Conservation (phyloP, 2,329 filamentous ascomycete genomes). For the Colletotrichum limetticola region DNA sequence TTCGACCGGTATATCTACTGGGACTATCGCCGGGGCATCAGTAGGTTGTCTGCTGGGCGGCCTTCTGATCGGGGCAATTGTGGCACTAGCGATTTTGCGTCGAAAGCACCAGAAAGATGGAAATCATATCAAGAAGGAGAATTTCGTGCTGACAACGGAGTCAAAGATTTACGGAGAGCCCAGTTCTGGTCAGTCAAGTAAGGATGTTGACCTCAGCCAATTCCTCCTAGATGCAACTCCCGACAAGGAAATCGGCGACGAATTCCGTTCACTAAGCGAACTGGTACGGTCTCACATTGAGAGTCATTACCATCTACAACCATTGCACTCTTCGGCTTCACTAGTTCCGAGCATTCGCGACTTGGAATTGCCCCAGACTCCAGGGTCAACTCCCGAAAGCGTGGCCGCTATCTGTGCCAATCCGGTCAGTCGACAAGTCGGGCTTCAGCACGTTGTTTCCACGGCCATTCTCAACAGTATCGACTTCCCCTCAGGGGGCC, state of each 20-base stretch:
- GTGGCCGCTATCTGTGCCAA: conserved; percentile 46
- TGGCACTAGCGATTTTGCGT: conserved; percentile 1
- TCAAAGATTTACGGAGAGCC: conserved; percentile 5
- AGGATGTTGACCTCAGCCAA: conserved; percentile 43
- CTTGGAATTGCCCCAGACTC: conserved; percentile 40
- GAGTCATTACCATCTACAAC: conserved; percentile 48
- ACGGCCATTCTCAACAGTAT: conserved; percentile 48
- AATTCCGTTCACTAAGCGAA: conserved; percentile 46
- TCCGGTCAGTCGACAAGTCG: conserved; percentile 43
- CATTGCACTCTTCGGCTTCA: conserved; percentile 35
- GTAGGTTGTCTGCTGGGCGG: conserved; percentile 10
- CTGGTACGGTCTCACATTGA: conserved; percentile 54
- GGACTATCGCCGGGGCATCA: conserved; percentile 1
- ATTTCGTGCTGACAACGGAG: background rate
- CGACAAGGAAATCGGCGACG: conserved; percentile 47
- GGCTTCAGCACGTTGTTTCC: conserved; percentile 52
- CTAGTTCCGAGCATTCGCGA: conserved; percentile 40
- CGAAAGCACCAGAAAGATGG: background rate
- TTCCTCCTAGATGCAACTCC: conserved; percentile 49
- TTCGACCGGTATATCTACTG: background rate
- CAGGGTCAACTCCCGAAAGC: conserved; percentile 24
- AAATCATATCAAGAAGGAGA: conserved; percentile 36
- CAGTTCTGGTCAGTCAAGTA: conserved; percentile 18
- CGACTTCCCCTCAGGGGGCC: conserved; percentile 40
- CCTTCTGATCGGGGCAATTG: background rate